A percentile compares a stretch with the other conserved stretches of the same genome.
These are phyloP conservation scores for Dipteronia sinensis DNA, from an alignment of 345 rosid species.

Conservation along the genomic window DNA sequence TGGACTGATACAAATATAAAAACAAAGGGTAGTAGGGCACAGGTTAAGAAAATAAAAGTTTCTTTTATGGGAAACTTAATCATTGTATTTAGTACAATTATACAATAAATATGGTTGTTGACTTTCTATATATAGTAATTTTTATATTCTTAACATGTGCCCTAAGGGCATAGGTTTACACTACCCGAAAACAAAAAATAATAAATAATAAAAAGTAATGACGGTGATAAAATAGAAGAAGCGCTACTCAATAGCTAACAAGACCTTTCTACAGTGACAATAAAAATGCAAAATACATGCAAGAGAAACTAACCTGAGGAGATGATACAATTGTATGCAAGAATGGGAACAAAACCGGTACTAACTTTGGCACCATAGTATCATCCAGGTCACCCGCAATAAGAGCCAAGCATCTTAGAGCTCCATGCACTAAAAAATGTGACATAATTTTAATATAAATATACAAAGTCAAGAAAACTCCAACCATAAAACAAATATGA, in stretches of 20 bases:
- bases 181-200: not conserved
- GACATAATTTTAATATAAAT: slow-evolving; percentile 19
- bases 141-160: too few relatives aligned
- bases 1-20: not conserved
- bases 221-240: not conserved
- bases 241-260: slow-evolving; percentile 1
- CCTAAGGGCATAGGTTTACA: too few relatives aligned
- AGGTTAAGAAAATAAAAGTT: too few relatives aligned
- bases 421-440: slow-evolving; percentile 71
- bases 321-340: slow-evolving; percentile 78
- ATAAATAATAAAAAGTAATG: not conserved
- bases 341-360: slow-evolving; percentile 82
- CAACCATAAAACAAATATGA: not conserved
- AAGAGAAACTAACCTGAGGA: slow-evolving; percentile 59
- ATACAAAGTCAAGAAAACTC: slow-evolving; percentile 10
- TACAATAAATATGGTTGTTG: too few relatives aligned
- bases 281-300: slow-evolving; percentile 7
- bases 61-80: too few relatives aligned
- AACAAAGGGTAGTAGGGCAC: too few relatives aligned
- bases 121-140: too few relatives aligned
- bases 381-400: slow-evolving; percentile 87
- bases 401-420: slow-evolving; percentile 85
- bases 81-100: too few relatives aligned
- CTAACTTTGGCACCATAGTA: slow-evolving; percentile 62
- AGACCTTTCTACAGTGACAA: slow-evolving; percentile 5